These are phyloP conservation scores for Bacidia rubella DNA, from an alignment of 495 filamentous ascomycete species.

Conservation along the genomic window DNA sequence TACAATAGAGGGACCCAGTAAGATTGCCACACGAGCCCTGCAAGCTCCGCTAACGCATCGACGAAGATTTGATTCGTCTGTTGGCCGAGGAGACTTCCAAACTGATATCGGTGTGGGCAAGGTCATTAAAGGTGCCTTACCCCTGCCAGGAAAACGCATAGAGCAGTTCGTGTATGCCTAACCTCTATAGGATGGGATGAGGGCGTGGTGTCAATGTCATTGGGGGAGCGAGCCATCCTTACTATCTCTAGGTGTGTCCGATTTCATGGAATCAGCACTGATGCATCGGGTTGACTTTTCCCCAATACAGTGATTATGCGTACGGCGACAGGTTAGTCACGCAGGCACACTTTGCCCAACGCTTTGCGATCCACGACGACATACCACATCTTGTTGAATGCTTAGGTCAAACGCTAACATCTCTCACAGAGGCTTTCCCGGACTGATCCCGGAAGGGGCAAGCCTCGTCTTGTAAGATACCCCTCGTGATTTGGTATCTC, in stretches of 20 bases:
- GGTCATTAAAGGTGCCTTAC: constrained; percentile 58
- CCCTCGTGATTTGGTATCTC: too few species aligned
- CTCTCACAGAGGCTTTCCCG: constrained; percentile 46
- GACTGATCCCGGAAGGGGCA: constrained; percentile 40
- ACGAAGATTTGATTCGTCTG: constrained; percentile 67
- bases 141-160: neutral
- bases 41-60: neutral
- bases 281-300: too few species aligned
- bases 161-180: neutral
- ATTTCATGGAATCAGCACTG: too few species aligned
- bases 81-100: constrained; percentile 48
- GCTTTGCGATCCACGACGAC: neutral
- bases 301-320: constrained; percentile 62
- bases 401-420: constrained; percentile 1
- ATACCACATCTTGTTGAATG: neutral
- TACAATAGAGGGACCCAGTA: constrained; percentile 39
- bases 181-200: constrained; percentile 63
- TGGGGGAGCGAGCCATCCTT: constrained; percentile 68
- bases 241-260: constrained; percentile 59
- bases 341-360: neutral
- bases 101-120: constrained; percentile 58
- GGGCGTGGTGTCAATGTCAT: constrained; percentile 63
- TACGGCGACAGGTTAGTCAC: constrained; percentile 62
- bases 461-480: constrained; percentile 38
- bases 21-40: too few species aligned